Conservation (phyloP, 306 rosid species). For the Glycine soja region DNA sequence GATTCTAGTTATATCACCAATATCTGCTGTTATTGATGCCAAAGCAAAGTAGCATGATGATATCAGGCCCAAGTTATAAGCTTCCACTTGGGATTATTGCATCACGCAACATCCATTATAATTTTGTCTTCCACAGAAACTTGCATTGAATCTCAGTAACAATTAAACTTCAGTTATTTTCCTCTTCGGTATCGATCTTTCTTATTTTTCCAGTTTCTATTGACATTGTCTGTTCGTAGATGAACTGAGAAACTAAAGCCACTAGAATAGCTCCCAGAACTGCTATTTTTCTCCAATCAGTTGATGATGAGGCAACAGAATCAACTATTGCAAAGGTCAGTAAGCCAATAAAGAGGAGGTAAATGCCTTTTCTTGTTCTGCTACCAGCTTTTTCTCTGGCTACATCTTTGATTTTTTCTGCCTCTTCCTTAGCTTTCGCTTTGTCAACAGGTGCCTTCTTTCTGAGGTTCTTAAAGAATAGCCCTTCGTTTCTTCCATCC, state of each 20-base stretch:
- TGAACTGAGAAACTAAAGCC: conserved; percentile 73
- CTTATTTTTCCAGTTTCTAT: conserved; percentile 45
- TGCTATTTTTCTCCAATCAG: conserved; percentile 82
- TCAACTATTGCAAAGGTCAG: conserved; percentile 62
- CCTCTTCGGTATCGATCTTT: conserved; percentile 47
- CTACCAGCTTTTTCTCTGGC: conserved; percentile 72
- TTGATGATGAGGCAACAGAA: conserved; percentile 63
- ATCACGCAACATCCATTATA: too few relatives aligned
- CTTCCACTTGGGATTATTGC: too few relatives aligned
- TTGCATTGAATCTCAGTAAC: too few relatives aligned
- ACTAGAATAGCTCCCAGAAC: conserved; percentile 74
- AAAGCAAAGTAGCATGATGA: too few relatives aligned
- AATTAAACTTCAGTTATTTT: neutral
- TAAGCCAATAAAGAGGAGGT: conserved; percentile 74
- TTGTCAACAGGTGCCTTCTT: conserved; percentile 62
- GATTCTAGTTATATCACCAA: too few relatives aligned
- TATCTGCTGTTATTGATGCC: too few relatives aligned
- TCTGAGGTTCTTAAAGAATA: conserved; percentile 82
- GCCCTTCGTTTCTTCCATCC: conserved; percentile 76
- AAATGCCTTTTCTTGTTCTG: conserved; percentile 68
- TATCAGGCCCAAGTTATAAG: too few relatives aligned
- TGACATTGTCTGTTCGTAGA: conserved; percentile 77
- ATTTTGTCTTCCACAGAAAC: too few relatives aligned
- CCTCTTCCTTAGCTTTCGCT: conserved; percentile 67
- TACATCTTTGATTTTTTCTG: conserved; percentile 63